Evolutionary conservation across 345 rosid genomes (phyloP), one percentile per base, ranked within the genome.

Genomic region (Physaria fendleri): DNA sequence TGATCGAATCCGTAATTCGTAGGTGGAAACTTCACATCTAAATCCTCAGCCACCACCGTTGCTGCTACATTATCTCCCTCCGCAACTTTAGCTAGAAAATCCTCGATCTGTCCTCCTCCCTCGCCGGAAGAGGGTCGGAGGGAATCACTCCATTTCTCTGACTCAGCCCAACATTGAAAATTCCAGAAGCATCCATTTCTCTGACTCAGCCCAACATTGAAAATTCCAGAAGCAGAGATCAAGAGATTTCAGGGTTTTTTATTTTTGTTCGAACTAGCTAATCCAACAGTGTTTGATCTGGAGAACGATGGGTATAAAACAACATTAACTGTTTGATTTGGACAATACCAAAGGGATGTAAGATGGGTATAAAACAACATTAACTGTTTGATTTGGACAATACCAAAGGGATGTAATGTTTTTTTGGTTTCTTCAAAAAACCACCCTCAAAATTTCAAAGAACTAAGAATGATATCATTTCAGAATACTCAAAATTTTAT

Each of bases 11-110:
- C 59, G 40, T 76, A 84, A 7, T 74, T 81, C 10, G 79, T 62
- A 40, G 76, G 72, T 30, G 18, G 66, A 67, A 79, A 53, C 82
- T 65, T 64, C 45, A 58, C 68, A 53, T 64, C 77, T 43, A 42
- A 39, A 42, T 71, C 39, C 37, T 41, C 57, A 49, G 9, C 24
- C 62, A 8, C 3, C 13, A 5, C 22, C 24, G 24, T 3, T 9
- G 10, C 37, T 16, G 54, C 72, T 10, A 38, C 72, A 0, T 42
- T 79, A 34, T 72, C 77, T 34, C 69, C 80, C 3, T 80, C 93
- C 0, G 80, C 85, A 0, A 87, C 85, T 78, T 76, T 83, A 7
- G 81, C 88, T 61, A 93, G 66, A 33, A 89, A 93, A 71, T 93
- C 96, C 80, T 93, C 99, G 6, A 30, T 12, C 13, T 21, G n/a